These are phyloP conservation scores for Tephrocybe rancida DNA, from an alignment of 768 basidiomycete genomes.

Conservation along the genomic window DNA sequence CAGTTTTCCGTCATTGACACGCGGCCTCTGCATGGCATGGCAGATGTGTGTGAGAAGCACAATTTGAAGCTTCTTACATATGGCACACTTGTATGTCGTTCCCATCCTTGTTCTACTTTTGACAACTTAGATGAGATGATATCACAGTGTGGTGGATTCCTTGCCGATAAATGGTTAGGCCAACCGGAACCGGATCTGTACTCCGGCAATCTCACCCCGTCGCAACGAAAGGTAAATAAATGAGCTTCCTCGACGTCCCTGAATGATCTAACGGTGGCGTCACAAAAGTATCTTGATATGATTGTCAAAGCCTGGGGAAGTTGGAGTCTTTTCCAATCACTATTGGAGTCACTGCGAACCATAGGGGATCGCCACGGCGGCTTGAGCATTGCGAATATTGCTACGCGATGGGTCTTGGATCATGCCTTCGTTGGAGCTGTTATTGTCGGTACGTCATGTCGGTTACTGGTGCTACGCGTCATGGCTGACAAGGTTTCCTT, in stretches of 20 bases:
- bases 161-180: slow-evolving; percentile 75
- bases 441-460: slow-evolving; percentile 60
- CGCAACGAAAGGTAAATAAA: slow-evolving; percentile 70
- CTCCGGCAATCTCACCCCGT: slow-evolving; percentile 68
- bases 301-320: slow-evolving; percentile 79
- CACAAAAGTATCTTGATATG: slow-evolving; percentile 77
- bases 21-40: slow-evolving; percentile 76
- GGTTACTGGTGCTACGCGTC: background rate
- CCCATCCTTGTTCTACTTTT: background rate
- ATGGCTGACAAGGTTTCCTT: background rate
- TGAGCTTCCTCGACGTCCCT: background rate
- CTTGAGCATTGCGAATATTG: slow-evolving; percentile 74
- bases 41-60: slow-evolving; percentile 74
- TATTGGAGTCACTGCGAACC: slow-evolving; percentile 58
- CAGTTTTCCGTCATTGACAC: slow-evolving; percentile 86
- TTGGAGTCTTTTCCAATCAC: slow-evolving; percentile 74
- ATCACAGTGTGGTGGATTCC: slow-evolving; percentile 79
- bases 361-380: slow-evolving; percentile 70
- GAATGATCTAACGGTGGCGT: slow-evolving; percentile 7
- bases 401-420: slow-evolving; percentile 83
- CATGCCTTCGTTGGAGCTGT: slow-evolving; percentile 78
- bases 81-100: slow-evolving; percentile 67
- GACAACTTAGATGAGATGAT: slow-evolving; percentile 11
- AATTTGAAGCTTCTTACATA: slow-evolving; percentile 78
- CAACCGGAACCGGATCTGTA: slow-evolving; percentile 74